Base-by-base conservation (phyloP, 2,329 filamentous ascomycete species). In the Trichoderma citrinoviride region DNA sequence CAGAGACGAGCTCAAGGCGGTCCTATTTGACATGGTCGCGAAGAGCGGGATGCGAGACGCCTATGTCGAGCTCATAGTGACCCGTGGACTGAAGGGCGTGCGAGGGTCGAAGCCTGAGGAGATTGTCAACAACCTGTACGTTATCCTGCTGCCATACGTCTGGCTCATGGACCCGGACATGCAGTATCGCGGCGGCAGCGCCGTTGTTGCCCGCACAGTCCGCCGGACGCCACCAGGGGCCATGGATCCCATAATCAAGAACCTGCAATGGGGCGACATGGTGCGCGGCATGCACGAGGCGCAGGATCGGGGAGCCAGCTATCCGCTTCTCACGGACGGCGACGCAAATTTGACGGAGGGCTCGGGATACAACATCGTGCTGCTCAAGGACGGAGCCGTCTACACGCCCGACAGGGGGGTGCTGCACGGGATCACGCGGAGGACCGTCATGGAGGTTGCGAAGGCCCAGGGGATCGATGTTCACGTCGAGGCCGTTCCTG, bases 211-310 rank as follows among this genome's bases (percentile, higher is more conserved):
- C 4, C 47, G 58, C 37, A 61, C 47, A 8, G 58, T 61, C 17
- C 46, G 58, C 23, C 47, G 58, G 12, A 61, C 58, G 12, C 58
- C 58, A 5, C 58, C 58, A 2, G 58, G 58, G 8, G 58, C 58
- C 23, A 61, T 61, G 58, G 58, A 61, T 29, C 58, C 58, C n/a
- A 61, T 47, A 25, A 25, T 61, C 29, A 61, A 61, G 47, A 61
- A 61, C 47, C 37, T 61, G 5, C 58, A 61, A 53, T 61, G 58
- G 58, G 58, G 58, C 25, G 58, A 61, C 47, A 61, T 61, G 58
- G 58, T 61, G 23, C 58, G 58, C 37, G 58, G 58, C 21, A 61
- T 61, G 58, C 33, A 61, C 8, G 58, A 61, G 12, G 58, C 58
- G 14, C 52, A 15, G 23, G 58, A 61, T 3, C 58, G 58, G 29